Base-by-base conservation (phyloP, 108 stramenopile genomes). In the Skeletonema menzelii region DNA sequence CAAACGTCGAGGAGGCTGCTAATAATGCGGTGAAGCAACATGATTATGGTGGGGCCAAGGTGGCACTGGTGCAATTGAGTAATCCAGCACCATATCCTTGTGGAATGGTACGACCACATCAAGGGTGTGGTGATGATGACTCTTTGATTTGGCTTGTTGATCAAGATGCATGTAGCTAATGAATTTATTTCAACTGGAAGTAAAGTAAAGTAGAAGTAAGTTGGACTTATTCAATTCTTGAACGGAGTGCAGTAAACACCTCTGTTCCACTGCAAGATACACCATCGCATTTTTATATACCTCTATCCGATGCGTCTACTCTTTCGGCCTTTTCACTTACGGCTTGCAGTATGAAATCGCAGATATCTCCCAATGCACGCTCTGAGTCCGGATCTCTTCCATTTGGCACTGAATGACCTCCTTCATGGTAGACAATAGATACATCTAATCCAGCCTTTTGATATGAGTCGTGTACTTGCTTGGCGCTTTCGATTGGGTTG, bases 141-240 rank as follows among this genome's bases (percentile, higher is more conserved):
- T 80, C 71, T 10, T 68, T 96, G 27, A 74, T 82, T 11, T 96
- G 90, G 87, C 73, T 96, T 42, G 86, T 93, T 11, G 92, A 96
- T 70, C 68, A 40, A 32, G 92, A 89, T 74, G 95, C 91, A 20
- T 37, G 35, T 2, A 1, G 35, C 11, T 37, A 12, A 37, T 10
- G 11, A 37, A 12, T 12, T 37, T 37, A 8, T 37, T 12, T 37
- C 35, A 37, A 37, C 11, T 37, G 35, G 35, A 12, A 37, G 35
- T 37, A 37, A 32, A 32, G 30, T 30, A 32, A 7, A 32, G 31
- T 32, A 32, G 3, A 7, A 32, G 7, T 0, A 32, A 32, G 31
- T 32, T 32, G 3, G 3, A 32, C 31, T 32, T 7, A 37, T 37
- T 37, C 1, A 4, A 31, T 31, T 26, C 55, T n/a, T 24, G 26